These are phyloP conservation scores for Poa annua DNA, from an alignment of 176 grass and related monocot species.

Conservation along the genomic window DNA sequence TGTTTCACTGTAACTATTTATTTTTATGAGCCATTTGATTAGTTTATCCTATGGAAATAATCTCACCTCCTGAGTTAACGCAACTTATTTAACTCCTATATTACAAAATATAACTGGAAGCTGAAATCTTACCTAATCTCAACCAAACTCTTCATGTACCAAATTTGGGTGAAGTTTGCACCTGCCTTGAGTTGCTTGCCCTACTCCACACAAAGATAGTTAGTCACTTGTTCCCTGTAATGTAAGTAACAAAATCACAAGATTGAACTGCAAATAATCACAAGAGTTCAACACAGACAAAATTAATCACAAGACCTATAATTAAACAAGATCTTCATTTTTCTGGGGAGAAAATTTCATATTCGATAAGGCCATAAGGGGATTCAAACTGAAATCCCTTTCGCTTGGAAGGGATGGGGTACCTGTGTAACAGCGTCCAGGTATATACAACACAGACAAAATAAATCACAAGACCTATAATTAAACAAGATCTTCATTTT, in stretches of 20 bases:
- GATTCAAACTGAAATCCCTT: not conserved
- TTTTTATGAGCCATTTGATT: not conserved
- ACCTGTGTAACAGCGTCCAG: too few species aligned
- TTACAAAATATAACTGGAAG: not conserved
- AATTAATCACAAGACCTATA: not conserved
- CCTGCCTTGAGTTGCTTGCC: not conserved
- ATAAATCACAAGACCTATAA: not conserved
- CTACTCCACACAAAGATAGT: conserved; percentile 25
- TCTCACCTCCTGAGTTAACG: not conserved
- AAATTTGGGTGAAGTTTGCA: not conserved
- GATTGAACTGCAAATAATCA: not conserved
- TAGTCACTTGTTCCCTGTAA: not conserved
- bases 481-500: not conserved
- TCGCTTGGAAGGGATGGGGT: not conserved
- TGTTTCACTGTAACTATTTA: not conserved
- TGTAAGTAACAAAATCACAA: conserved; percentile 24
- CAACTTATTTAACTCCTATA: not conserved
- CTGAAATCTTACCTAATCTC: not conserved
- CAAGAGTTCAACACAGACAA: not conserved
- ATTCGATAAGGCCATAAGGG: too few species aligned
- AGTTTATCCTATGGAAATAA: conserved; percentile 2
- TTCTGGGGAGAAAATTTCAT: not conserved
- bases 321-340: not conserved
- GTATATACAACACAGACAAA: not conserved
- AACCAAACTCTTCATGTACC: not conserved